Evolutionary conservation across 805 yeast genomes (phyloP).

Genomic region (Starmerella asiatica): DNA sequence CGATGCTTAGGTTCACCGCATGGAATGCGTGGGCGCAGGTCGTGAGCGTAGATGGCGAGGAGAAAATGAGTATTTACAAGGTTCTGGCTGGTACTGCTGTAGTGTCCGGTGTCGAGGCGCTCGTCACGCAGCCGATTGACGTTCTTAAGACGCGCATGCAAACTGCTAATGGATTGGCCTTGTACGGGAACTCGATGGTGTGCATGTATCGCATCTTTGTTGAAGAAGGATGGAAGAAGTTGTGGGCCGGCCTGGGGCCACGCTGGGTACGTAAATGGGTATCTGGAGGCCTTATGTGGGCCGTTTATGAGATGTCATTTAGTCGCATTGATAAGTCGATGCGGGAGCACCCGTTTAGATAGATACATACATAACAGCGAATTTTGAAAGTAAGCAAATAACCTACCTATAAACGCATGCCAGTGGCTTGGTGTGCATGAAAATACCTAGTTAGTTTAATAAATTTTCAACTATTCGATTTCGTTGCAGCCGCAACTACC

Average conservation of each 20-base stretch:
- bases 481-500: too few relatives aligned
- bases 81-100: constrained; percentile 39
- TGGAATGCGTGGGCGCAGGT: constrained; percentile 67
- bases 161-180: constrained; percentile 32
- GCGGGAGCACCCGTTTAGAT: constrained; percentile 18
- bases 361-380: too few relatives aligned
- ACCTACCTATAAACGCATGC: too few relatives aligned
- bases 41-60: constrained; percentile 20
- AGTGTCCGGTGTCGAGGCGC: constrained; percentile 43
- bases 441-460: too few relatives aligned
- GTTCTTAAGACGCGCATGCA: constrained; percentile 79
- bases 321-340: constrained; percentile 10
- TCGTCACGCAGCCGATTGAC: constrained; percentile 77
- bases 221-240: constrained; percentile 29
- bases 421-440: too few relatives aligned
- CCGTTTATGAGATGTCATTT: constrained; percentile 36
- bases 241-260: constrained; percentile 36
- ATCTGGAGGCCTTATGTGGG: constrained; percentile 56
- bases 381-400: too few relatives aligned
- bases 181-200: constrained; percentile 27
- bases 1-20: constrained; percentile 72
- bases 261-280: constrained; percentile 56
- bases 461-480: too few relatives aligned
- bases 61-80: constrained; percentile 20
- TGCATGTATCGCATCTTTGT: constrained; percentile 28